These are phyloP conservation scores for Gremmenia infestans DNA, from an alignment of 2,329 filamentous ascomycete genomes.

Conservation along the genomic window DNA sequence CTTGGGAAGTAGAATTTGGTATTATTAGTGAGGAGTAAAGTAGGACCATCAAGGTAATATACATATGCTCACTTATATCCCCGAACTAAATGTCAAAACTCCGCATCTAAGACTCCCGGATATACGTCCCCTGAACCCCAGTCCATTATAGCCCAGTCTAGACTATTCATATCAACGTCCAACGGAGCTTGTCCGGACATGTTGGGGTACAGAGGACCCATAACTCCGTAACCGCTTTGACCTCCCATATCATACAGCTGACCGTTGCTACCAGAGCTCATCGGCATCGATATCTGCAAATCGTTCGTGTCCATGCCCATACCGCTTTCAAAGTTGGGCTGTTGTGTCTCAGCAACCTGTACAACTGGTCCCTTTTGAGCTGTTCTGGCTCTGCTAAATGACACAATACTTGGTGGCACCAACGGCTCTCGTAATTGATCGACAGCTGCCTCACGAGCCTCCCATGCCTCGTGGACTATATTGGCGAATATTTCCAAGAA, in stretches of 20 bases:
- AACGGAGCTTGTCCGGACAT: conserved; percentile 14
- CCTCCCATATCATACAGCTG: conserved; percentile 8
- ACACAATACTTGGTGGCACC: conserved; percentile 21
- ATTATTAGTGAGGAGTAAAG: no score
- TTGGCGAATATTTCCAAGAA: conserved; percentile 22
- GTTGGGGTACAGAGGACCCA: conserved; percentile 4
- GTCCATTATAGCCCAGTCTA: conserved; percentile 29
- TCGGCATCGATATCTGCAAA: conserved; percentile 11
- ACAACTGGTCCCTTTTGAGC: conserved; percentile 5
- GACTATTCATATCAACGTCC: conserved; percentile 22
- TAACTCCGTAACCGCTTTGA: conserved; percentile 5
- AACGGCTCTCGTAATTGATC: conserved; percentile 15
- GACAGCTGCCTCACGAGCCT: conserved; percentile 17
- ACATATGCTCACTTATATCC: no score
- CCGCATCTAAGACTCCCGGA: no score
- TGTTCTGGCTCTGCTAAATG: conserved; percentile 16
- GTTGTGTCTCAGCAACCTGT: conserved; percentile 1
- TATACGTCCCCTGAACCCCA: conserved; percentile 19
- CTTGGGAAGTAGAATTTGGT: no score
- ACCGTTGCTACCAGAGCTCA: conserved; percentile 6
- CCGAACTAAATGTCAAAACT: no score
- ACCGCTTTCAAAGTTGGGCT: background rate
- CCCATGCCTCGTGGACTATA: conserved; percentile 26
- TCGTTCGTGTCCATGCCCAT: conserved; percentile 2
- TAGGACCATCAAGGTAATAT: no score